These are phyloP conservation scores for Penicillium sp. DNA, from an alignment of 2,329 filamentous ascomycete genomes.

Conservation along the genomic window DNA sequence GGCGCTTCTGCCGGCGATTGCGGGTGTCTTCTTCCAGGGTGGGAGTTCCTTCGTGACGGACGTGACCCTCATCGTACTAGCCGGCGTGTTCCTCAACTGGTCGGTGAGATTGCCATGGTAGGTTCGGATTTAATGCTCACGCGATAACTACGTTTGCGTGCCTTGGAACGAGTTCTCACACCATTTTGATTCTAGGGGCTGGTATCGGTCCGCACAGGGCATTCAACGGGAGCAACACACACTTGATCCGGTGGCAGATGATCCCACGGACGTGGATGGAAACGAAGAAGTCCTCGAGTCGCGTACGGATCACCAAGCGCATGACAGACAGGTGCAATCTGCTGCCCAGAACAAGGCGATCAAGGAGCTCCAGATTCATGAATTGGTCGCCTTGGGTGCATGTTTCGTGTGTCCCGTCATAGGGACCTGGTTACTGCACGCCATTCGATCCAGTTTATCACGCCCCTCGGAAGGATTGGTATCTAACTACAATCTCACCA, in stretches of 20 bases:
- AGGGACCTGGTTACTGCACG: conserved; percentile 78
- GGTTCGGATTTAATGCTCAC: conserved; percentile 18
- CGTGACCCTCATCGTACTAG: conserved; percentile 70
- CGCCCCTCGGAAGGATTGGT: conserved; percentile 79
- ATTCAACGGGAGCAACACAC: conserved; percentile 45
- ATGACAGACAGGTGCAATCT: conserved; percentile 5
- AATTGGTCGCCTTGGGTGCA: conserved; percentile 65
- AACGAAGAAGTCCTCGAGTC: conserved; percentile 13
- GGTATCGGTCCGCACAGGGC: conserved; percentile 67
- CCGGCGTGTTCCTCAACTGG: conserved; percentile 86
- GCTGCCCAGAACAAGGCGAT: conserved; percentile 36
- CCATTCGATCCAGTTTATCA: conserved; percentile 72
- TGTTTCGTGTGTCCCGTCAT: conserved; percentile 74
- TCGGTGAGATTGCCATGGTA: conserved; percentile 86
- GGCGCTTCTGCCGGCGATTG: conserved; percentile 79
- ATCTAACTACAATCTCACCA: conserved; percentile 85
- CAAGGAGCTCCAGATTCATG: conserved; percentile 65
- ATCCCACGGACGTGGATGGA: conserved; percentile 22
- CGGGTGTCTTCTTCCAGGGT: conserved; percentile 76
- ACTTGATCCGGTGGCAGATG: conserved; percentile 16
- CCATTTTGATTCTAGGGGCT: conserved; percentile 47
- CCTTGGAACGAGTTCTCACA: too few relatives aligned
- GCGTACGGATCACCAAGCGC: conserved; percentile 3
- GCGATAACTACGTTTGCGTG: too few relatives aligned
- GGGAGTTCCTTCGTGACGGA: conserved; percentile 80